Evolutionary conservation across 306 rosid species (phyloP).

Genomic region (Trichosanthes truncata): DNA sequence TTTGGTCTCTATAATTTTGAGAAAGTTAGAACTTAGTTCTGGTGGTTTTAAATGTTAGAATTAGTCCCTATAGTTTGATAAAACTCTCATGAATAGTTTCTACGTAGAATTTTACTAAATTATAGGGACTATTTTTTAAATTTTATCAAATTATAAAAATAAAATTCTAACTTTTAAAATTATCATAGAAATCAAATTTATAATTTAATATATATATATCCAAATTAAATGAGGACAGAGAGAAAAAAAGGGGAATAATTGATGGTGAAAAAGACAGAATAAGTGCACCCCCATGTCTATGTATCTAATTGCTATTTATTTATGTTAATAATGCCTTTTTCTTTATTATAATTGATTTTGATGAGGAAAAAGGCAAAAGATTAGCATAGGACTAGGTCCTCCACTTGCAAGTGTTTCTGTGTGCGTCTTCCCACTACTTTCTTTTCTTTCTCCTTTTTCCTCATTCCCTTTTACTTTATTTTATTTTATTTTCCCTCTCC

Average conservation of each 20-base stretch:
- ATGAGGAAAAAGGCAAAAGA: not conserved
- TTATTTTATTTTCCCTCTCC: slow-evolving; percentile 3
- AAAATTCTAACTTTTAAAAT: too few relatives aligned
- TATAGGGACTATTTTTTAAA: too few relatives aligned
- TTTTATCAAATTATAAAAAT: too few relatives aligned
- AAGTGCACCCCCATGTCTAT: slow-evolving; percentile 7
- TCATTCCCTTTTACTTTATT: not conserved
- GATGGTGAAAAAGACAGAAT: slow-evolving; percentile 6
- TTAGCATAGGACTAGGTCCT: slow-evolving; percentile 10
- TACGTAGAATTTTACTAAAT: too few relatives aligned
- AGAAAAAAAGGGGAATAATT: not conserved
- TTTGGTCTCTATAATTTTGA: too few relatives aligned
- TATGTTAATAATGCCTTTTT: not conserved
- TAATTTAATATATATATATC: not conserved
- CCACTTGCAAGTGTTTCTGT: slow-evolving; percentile 10
- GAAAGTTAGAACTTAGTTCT: too few relatives aligned
- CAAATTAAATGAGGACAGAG: not conserved
- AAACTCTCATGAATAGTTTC: too few relatives aligned
- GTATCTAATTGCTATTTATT: not conserved
- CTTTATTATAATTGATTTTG: slow-evolving; percentile 9
- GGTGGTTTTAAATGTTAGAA: too few relatives aligned
- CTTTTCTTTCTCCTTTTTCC: not conserved
- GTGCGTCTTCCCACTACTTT: slow-evolving; percentile 11
- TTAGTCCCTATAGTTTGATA: too few relatives aligned
- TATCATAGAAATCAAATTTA: too few relatives aligned